A percentile compares a stretch with the other conserved stretches of the same genome.
Evolutionary conservation across 1,284 basidiomycete species (phyloP).

Genomic region (Apiotrichum montevideense): DNA sequence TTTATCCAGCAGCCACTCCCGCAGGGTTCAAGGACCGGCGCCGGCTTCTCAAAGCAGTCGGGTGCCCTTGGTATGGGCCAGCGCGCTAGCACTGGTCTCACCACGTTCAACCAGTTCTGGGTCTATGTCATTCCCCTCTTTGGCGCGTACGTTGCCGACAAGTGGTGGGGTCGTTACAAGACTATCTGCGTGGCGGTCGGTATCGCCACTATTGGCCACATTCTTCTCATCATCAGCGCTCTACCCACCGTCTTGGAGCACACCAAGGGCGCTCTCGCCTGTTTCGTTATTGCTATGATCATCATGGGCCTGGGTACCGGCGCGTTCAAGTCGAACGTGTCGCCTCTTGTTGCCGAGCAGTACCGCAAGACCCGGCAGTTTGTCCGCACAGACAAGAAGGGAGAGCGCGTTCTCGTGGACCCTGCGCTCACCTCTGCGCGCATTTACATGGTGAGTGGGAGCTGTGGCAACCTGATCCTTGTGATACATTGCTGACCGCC

Average conservation of each 20-base stretch:
- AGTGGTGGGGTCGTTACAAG: constrained; percentile 20
- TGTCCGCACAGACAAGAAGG: constrained; percentile 1
- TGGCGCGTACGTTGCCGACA: constrained; percentile 17
- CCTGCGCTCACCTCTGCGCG: constrained; percentile 28
- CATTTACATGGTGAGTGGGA: constrained; percentile 17
- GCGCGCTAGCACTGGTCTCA: constrained; percentile 18
- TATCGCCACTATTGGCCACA: constrained; percentile 12
- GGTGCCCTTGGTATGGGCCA: constrained; percentile 24
- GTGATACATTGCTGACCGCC: constrained; percentile 23
- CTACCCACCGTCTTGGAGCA: constrained; percentile 12
- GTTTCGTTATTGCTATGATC: constrained; percentile 12
- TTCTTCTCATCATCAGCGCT: constrained; percentile 12
- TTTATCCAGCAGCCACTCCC: constrained; percentile 27
- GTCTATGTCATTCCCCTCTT: constrained; percentile 21
- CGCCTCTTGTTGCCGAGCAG: constrained; percentile 24
- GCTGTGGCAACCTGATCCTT: background rate
- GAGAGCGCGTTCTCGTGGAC: constrained; percentile 21
- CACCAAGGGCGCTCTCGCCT: constrained; percentile 20
- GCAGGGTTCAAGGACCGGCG: constrained; percentile 16
- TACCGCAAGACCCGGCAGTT: constrained; percentile 21
- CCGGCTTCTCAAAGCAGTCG: constrained; percentile 16
- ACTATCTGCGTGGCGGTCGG: constrained; percentile 16
- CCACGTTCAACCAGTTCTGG: constrained; percentile 19
- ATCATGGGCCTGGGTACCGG: constrained; percentile 17
- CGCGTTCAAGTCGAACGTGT: constrained; percentile 22